Evolutionary conservation across 805 yeast species (phyloP), one percentile per base, ranked within the genome.

Genomic region (Wickerhamiella allomyrinae): DNA sequence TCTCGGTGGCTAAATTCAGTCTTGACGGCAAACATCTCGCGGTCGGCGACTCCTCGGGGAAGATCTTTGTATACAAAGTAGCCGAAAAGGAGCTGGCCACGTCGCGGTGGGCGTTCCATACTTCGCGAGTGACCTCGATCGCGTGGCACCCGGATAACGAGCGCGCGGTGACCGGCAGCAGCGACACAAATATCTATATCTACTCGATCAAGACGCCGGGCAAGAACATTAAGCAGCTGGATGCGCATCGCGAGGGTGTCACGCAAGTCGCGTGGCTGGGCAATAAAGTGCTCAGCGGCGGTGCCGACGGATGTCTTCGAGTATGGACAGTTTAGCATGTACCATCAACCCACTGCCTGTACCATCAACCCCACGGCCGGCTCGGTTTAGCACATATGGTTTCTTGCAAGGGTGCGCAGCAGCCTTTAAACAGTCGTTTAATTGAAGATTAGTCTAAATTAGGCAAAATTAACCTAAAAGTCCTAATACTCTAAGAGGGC

Each of bases 81-180:
- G 58, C 57, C 2, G 76, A 75, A 31, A 71, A 66, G 40, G 50
- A 70, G 2, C 63, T 83, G 7, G 53, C 59, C 15, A 85, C 97
- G 2, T 75, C 93, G 0, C 74, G 96, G 57, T 91, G 99, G 99
- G 79, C 94, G 0, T 89, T 84, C 76, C 96, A 91, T 58, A 82
- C 87, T 2, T 79, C 94, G 43, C 76, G 73, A 42, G 79, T 91
- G 48, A 76, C 74, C 45, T 71, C 77, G 23, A 81, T 91, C 38
- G 60, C 75, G 20, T 91, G 97, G 98, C 72, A 77, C 36, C 65
- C 65, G 8, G 86, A 80, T 51, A 78, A 82, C 43, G 75, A 78
- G 50, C 76, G 71, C 50, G 70, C 82, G 35, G 82, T 77, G 17
- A 76, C 89, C 45, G 91, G 80, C 0, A 83, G 95, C 0, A 65